Base-by-base conservation (phyloP, 805 yeast genomes). In the Ogataea methylovora region DNA sequence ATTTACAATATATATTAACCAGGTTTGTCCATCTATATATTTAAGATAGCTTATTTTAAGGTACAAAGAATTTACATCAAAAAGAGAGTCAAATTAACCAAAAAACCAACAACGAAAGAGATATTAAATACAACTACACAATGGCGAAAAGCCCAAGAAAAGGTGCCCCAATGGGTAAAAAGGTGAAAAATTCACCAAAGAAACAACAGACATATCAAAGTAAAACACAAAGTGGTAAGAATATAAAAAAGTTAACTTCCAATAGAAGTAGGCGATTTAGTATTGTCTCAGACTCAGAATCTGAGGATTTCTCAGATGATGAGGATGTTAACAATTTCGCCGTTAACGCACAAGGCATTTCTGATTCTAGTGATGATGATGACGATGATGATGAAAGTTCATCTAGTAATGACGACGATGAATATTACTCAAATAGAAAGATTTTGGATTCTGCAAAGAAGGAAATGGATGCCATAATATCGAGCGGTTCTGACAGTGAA, bases 401-500 rank as follows among this genome's bases (percentile, higher is more conserved):
- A 47, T 57, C 45, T 33, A 43, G 52, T 29, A 34, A 49, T 8
- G 46, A 43, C 14, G 43, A 44, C 21, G 57, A 49, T 21, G 59
- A 52, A 15, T 42, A 56, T 27, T 36, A 35, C 24, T 35, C 22
- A 14, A 54, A 52, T 16, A 61, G 57, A 32, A 58, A 47, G 8
- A 57, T 51, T 12, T 29, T 40, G n/a, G 25, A 34, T 19, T 32
- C 42, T 8, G 44, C 51, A 1, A 47, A 40, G 13, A 41, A 37
- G 14, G 47, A 49, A 28, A 40, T 45, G 40, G 41, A 48, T 30
- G 45, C 47, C 5, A 48, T 48, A 27, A 44, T 52, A 38, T 52
- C 54, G 45, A 32, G 63, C 24, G 67, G 65, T 15, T 63, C 65
- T 24, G 65, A 56, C 21, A 58, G 52, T 19, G 62, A 55, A 10